A percentile compares a stretch with the other conserved stretches of the same genome.
These are phyloP conservation scores for Podila clonocystis DNA, from an alignment of 192 early-diverging fungal species.

Conservation along the genomic window DNA sequence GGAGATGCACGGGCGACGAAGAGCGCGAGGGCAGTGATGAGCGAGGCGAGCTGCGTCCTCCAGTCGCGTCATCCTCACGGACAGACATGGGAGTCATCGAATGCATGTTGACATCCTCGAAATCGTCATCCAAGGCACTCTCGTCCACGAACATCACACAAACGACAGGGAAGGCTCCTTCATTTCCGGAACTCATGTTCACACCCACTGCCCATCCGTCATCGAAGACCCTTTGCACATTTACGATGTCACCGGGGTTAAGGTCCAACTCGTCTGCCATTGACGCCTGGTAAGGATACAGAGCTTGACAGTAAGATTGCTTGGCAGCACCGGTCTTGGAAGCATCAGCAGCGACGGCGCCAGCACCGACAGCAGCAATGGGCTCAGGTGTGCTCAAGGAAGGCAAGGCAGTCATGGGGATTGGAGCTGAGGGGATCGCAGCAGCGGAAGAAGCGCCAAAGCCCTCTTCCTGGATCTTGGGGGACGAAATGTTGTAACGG, in stretches of 20 bases:
- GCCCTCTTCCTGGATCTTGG: constrained; percentile 47
- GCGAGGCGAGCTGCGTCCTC: constrained; percentile 3
- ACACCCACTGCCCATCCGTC: constrained; percentile 93
- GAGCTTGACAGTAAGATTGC: constrained; percentile 39
- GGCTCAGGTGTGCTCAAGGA: neutral
- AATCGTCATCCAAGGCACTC: constrained; percentile 34
- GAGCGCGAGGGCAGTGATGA: constrained; percentile 28
- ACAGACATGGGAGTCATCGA: constrained; percentile 46
- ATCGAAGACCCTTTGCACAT: constrained; percentile 78
- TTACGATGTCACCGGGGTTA: constrained; percentile 74
- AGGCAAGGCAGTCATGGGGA: constrained; percentile 47
- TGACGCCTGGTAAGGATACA: constrained; percentile 70
- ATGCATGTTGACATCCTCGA: constrained; percentile 52
- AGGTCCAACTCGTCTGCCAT: constrained; percentile 83
- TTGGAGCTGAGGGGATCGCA: constrained; percentile 14
- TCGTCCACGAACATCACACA: constrained; percentile 68
- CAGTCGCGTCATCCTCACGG: constrained; percentile 32
- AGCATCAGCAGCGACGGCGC: constrained; percentile 6
- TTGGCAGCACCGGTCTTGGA: constrained; percentile 7
- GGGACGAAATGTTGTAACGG: constrained; percentile 42
- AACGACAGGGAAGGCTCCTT: constrained; percentile 88
- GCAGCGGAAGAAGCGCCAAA: constrained; percentile 12
- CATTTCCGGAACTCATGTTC: constrained; percentile 73
- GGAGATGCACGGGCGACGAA: constrained; percentile 36
- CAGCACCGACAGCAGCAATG: neutral